Percentiles rank a stretch among this genome's conserved stretches.
phyloP scores from a whole-genome alignment of 1,139 yeast species.

The Blastobotrys capitulatus region DNA sequence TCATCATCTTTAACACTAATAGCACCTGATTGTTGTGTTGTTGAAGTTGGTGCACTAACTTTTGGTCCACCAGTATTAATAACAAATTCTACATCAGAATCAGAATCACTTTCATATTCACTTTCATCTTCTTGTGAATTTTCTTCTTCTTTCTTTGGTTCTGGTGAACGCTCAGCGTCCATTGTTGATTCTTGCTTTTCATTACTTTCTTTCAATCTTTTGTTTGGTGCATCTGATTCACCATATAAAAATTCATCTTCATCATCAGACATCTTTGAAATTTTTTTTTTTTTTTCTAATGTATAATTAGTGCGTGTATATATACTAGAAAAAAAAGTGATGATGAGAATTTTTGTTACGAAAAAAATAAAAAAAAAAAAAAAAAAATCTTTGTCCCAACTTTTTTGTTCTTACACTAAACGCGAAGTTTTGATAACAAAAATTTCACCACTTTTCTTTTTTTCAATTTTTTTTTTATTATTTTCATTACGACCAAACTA shows the following conservation, averaged over 20 bases:
- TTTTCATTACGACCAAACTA: background rate
- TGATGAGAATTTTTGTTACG: background rate
- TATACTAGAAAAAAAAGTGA: background rate
- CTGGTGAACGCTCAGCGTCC: conserved; percentile 11
- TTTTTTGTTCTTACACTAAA: background rate
- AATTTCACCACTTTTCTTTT: background rate
- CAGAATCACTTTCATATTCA: conserved; percentile 27
- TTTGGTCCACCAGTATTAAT: conserved; percentile 43
- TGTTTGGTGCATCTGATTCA: conserved; percentile 54
- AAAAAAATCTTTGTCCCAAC: background rate
- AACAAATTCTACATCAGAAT: conserved; percentile 57
- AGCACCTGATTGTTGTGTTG: conserved; percentile 14
- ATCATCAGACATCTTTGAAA: conserved; percentile 33
- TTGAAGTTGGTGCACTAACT: conserved; percentile 31
- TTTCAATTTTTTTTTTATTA: background rate
- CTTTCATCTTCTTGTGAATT: conserved; percentile 32
- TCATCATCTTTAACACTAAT: conserved; percentile 18
- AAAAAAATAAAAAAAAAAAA: background rate
- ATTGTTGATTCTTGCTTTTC: conserved; percentile 6
- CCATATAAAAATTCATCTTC: conserved; percentile 87
- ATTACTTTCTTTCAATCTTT: conserved; percentile 28
- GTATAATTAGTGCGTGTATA: background rate
- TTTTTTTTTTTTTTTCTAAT: background rate
- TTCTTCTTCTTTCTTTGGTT: conserved; percentile 25
- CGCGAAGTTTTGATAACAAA: background rate